These are phyloP conservation scores for Drechslera avenae DNA, from an alignment of 2,329 filamentous ascomycete genomes.

Conservation along the genomic window DNA sequence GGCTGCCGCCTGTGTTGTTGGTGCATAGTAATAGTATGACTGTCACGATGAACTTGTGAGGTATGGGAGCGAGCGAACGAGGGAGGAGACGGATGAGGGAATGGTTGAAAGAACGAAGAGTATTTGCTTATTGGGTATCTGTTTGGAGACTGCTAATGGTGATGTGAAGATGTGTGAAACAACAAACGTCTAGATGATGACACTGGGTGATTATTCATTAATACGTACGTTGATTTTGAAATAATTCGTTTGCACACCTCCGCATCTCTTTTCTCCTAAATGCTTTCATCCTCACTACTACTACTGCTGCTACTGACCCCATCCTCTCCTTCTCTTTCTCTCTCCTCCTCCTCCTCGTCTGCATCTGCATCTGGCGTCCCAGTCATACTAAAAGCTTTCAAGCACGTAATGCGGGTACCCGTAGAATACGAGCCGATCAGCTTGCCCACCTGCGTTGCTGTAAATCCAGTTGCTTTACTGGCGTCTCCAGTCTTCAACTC, in stretches of 20 bases:
- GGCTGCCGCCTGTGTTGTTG: slow-evolving; percentile 74
- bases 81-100: neutral
- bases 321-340: slow-evolving; percentile 19
- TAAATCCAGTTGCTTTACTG: slow-evolving; percentile 28
- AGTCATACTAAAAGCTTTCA: slow-evolving; percentile 86
- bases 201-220: too few relatives aligned
- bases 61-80: neutral
- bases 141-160: too few relatives aligned
- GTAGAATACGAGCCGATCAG: slow-evolving; percentile 82
- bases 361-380: slow-evolving; percentile 38
- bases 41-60: slow-evolving; percentile 74
- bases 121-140: neutral
- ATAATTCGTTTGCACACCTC: neutral
- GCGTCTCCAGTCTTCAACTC: slow-evolving; percentile 29
- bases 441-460: slow-evolving; percentile 61
- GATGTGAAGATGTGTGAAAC: too few relatives aligned
- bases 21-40: slow-evolving; percentile 91
- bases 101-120: neutral
- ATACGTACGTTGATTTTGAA: neutral
- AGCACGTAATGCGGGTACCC: slow-evolving; percentile 84
- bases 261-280: slow-evolving; percentile 17
- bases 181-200: too few relatives aligned
- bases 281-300: slow-evolving; percentile 30
- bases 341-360: slow-evolving; percentile 26
- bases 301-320: slow-evolving; percentile 2